Conservation (phyloP, 805 yeast species). For the Sugiyamaella americana region DNA sequence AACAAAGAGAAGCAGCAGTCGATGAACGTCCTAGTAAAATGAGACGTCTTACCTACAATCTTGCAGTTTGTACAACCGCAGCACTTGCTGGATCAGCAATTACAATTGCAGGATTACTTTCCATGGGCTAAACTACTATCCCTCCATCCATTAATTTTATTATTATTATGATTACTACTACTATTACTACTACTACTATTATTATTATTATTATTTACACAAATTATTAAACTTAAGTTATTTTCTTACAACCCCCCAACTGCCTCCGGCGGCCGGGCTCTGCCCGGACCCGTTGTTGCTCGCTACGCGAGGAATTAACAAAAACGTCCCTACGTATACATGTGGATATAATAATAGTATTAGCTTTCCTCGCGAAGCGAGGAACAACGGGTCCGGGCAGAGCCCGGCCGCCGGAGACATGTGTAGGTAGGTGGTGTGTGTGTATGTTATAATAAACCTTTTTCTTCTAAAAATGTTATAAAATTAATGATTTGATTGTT, state of each 20-base stretch:
- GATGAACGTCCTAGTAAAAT: background rate
- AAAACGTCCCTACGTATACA: background rate
- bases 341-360: background rate
- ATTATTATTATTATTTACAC: background rate
- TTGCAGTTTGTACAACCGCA: slow-evolving; percentile 11
- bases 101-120: slow-evolving; percentile 19
- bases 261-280: slow-evolving; percentile 1
- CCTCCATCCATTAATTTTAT: background rate
- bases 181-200: slow-evolving; percentile 1
- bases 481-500: slow-evolving; percentile 30
- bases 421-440: background rate
- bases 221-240: background rate
- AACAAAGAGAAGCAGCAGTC: background rate
- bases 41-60: slow-evolving; percentile 1
- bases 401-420: background rate
- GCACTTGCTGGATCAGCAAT: slow-evolving; percentile 19
- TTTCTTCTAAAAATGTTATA: slow-evolving; percentile 22
- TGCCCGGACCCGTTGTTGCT: background rate
- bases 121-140: slow-evolving; percentile 8
- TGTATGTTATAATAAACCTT: slow-evolving; percentile 1
- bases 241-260: background rate
- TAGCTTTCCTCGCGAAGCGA: background rate
- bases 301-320: background rate
- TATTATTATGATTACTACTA: slow-evolving; percentile 2
- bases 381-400: background rate